Base-by-base conservation (phyloP, 176 grass and related monocot species). In the Echinochloa phyllopogon region DNA sequence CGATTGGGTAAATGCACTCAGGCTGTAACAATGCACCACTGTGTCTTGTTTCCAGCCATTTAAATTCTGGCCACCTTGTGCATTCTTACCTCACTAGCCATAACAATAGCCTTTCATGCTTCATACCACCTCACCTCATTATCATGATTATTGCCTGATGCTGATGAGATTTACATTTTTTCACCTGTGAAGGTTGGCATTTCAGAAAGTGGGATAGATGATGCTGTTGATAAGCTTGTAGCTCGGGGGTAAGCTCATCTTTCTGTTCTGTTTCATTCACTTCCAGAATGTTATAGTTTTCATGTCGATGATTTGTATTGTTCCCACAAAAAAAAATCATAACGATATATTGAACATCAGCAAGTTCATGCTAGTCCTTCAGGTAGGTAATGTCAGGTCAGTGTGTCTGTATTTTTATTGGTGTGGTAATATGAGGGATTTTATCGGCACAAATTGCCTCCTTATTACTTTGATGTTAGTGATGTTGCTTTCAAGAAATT, bases 181-280 rank as follows among this genome's bases (percentile, higher is more conserved):
- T 79, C 72, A 82, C 60, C 72, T 86, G 14, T 83, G 75, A 84
- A 98, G 96, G 96, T 98, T 93, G 96, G 96, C 56, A 90, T 98
- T 88, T 90, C 93, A 78, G 93, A 98, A 69, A 86, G 76, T 83
- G 96, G 96, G 83, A 98, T 98, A 85, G 93, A 95, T 77, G 87
- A 90, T 78, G 93, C 91, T 83, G 85, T 90, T 60, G 83, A 94
- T 79, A 98, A 95, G 79, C 91, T 98, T 68, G 82, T 94, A 79
- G 91, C 87, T 73, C 83, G 93, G 56, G 96, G 96, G 93, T 95
- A 93, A 92, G 74, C 55, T 70, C 42, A 68, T 69, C 67, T n/a
- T 51, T 65, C 13, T 21, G 13, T 78, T 55, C 8, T 81, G 16
- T 45, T 33, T 61, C 23, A n/a, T 83, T 63, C n/a, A 77, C 79